Conservation (phyloP, 202 grass and related monocot species). For the Zoysia matrella region DNA sequence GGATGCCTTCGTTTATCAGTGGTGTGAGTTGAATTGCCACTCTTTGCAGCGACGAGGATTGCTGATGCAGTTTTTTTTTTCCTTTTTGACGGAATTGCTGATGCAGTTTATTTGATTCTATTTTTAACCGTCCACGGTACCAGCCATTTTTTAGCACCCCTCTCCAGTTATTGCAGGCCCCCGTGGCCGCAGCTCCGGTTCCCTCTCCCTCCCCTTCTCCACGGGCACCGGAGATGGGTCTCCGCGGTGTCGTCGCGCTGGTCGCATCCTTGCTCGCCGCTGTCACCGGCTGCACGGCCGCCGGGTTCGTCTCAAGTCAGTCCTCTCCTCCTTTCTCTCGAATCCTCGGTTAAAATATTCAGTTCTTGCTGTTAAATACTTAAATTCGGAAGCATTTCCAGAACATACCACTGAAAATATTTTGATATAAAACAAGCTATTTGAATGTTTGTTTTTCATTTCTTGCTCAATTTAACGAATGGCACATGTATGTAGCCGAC, state of each 20-base stretch:
- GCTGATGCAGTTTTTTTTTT: no score
- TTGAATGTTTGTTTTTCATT: no score
- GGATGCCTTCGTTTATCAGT: no score
- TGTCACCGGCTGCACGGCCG: constrained; percentile 32
- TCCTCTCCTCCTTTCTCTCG: neutral
- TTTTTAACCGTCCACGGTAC: constrained; percentile 19
- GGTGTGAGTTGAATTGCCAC: no score
- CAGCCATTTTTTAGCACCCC: constrained; percentile 46
- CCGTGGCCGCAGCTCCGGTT: constrained; percentile 18
- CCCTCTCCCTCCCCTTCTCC: constrained; percentile 4
- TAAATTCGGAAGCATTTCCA: no score
- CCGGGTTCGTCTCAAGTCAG: constrained; percentile 71
- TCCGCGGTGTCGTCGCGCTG: constrained; percentile 31
- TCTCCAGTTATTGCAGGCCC: neutral
- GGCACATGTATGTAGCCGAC: constrained; percentile 52
- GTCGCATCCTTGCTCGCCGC: constrained; percentile 42
- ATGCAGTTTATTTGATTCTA: no score
- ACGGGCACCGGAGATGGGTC: constrained; percentile 47
- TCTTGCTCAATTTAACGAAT: neutral
- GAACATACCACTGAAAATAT: no score
- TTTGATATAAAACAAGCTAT: no score
- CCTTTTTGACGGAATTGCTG: no score
- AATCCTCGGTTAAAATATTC: neutral
- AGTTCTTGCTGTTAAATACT: no score
- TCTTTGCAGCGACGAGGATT: no score